Percentiles rank a stretch among this genome's conserved stretches.
Evolutionary conservation across 1,284 basidiomycete genomes (phyloP).

Genomic region (Pseudomicrostroma phylloplanum): DNA sequence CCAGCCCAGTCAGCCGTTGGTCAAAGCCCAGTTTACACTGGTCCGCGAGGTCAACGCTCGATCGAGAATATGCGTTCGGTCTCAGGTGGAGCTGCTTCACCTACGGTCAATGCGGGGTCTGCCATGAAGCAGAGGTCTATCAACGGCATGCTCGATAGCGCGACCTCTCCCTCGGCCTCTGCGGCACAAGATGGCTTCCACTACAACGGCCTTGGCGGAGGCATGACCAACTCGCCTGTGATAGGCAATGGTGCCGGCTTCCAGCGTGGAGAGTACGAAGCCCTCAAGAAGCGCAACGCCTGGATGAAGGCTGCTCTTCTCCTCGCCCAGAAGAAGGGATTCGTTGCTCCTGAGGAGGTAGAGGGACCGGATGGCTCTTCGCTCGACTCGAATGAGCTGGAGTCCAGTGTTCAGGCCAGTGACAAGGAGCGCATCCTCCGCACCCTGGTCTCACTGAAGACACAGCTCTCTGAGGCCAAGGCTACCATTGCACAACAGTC

Average conservation of each 20-base stretch:
- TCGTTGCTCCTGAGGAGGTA: conserved; percentile 61
- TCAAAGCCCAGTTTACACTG: conserved; percentile 17
- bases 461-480: conserved; percentile 80
- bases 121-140: conserved; percentile 25
- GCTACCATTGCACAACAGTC: conserved; percentile 68
- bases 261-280: conserved; percentile 61
- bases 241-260: conserved; percentile 3
- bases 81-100: conserved; percentile 24
- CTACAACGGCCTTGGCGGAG: conserved; percentile 23
- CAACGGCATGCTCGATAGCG: conserved; percentile 20
- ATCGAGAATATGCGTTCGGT: conserved; percentile 33
- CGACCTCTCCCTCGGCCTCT: neutral
- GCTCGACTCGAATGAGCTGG: conserved; percentile 37
- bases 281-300: conserved; percentile 67
- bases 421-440: conserved; percentile 61
- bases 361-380: conserved; percentile 27
- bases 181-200: conserved; percentile 32
- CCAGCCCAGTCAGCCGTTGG: neutral
- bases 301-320: conserved; percentile 80
- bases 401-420: conserved; percentile 51
- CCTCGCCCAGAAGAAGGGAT: conserved; percentile 74
- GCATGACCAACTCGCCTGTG: conserved; percentile 1
- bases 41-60: conserved; percentile 36
- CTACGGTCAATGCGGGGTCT: conserved; percentile 13
- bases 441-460: conserved; percentile 75